These are phyloP conservation scores for Ascomycota sp. DNA, from an alignment of 2,329 filamentous ascomycete species.

Conservation along the genomic window DNA sequence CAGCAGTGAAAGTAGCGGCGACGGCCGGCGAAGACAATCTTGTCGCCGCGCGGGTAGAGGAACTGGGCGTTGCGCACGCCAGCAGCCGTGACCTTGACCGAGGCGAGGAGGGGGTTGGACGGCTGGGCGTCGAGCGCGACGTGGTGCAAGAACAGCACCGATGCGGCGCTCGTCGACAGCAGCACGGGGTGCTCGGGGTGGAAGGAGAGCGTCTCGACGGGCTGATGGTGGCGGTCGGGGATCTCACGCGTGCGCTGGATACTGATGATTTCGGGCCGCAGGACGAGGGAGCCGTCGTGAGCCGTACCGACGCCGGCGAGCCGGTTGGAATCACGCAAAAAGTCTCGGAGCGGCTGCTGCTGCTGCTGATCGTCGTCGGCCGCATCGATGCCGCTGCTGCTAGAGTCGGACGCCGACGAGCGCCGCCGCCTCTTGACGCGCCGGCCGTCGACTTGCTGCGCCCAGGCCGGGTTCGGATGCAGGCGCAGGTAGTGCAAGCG, in stretches of 20 bases:
- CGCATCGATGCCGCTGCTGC: slow-evolving; percentile 29
- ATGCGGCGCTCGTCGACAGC: slow-evolving; percentile 70
- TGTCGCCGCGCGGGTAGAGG: slow-evolving; percentile 47
- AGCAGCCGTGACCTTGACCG: slow-evolving; percentile 65
- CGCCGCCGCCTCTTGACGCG: slow-evolving; percentile 29
- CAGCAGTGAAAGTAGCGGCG: slow-evolving; percentile 87
- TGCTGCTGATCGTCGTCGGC: slow-evolving; percentile 28
- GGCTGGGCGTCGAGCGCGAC: slow-evolving; percentile 56
- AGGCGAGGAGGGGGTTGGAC: slow-evolving; percentile 78
- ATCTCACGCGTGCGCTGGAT: slow-evolving; percentile 83
- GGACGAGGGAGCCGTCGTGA: slow-evolving; percentile 45
- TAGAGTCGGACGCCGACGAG: slow-evolving; percentile 22
- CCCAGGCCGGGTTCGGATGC: slow-evolving; percentile 42
- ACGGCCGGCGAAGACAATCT: slow-evolving; percentile 74
- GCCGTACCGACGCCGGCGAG: slow-evolving; percentile 34
- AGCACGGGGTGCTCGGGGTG: slow-evolving; percentile 78
- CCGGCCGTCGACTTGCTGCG: slow-evolving; percentile 26
- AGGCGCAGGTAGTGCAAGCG: slow-evolving; percentile 52
- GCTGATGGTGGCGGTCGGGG: slow-evolving; percentile 53
- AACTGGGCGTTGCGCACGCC: slow-evolving; percentile 76
- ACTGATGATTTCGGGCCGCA: slow-evolving; percentile 73
- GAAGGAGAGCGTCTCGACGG: slow-evolving; percentile 70
- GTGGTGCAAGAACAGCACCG: slow-evolving; percentile 76
- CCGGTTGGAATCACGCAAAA: slow-evolving; percentile 55
- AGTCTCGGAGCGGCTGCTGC: slow-evolving; percentile 55